These are phyloP conservation scores for Cyberlindnera amylophila DNA, from an alignment of 805 yeast species.

Conservation along the genomic window DNA sequence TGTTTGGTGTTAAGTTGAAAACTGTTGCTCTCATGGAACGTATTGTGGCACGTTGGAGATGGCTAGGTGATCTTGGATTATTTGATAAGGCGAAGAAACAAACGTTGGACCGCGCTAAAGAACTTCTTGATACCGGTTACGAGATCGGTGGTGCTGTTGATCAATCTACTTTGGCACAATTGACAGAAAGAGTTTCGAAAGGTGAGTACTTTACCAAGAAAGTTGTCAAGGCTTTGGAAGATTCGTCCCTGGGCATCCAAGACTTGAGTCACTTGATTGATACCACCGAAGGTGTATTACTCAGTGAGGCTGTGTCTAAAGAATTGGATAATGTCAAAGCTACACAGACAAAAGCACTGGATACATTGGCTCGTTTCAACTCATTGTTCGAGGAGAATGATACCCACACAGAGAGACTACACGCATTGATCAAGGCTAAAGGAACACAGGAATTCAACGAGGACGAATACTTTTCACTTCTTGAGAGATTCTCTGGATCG, in stretches of 20 bases:
- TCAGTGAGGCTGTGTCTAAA: constrained; percentile 7
- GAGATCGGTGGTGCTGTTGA: constrained; percentile 25
- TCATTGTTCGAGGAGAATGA: constrained; percentile 4
- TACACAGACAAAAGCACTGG: constrained; percentile 18
- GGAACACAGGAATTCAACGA: constrained; percentile 8
- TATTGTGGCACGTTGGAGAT: constrained; percentile 34
- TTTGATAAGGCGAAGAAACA: constrained; percentile 14
- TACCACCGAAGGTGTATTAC: constrained; percentile 5
- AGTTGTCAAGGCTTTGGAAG: constrained; percentile 8
- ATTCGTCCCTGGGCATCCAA: constrained; percentile 9
- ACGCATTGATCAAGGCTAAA: neutral
- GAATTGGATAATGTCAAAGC: constrained; percentile 12
- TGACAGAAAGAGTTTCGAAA: constrained; percentile 12
- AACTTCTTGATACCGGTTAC: constrained; percentile 26
- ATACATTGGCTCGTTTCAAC: constrained; percentile 9
- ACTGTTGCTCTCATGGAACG: constrained; percentile 40
- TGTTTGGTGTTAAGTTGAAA: constrained; percentile 55
- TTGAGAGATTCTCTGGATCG: constrained; percentile 29
- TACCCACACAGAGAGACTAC: constrained; percentile 3
- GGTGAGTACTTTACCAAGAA: constrained; percentile 15
- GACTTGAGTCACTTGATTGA: constrained; percentile 1
- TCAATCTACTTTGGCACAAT: constrained; percentile 9
- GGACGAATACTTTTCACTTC: constrained; percentile 6
- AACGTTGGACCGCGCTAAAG: constrained; percentile 22
- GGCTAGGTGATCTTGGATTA: constrained; percentile 33